These are phyloP conservation scores for Clavulina sp. DNA, from an alignment of 768 basidiomycete genomes.

Conservation along the genomic window DNA sequence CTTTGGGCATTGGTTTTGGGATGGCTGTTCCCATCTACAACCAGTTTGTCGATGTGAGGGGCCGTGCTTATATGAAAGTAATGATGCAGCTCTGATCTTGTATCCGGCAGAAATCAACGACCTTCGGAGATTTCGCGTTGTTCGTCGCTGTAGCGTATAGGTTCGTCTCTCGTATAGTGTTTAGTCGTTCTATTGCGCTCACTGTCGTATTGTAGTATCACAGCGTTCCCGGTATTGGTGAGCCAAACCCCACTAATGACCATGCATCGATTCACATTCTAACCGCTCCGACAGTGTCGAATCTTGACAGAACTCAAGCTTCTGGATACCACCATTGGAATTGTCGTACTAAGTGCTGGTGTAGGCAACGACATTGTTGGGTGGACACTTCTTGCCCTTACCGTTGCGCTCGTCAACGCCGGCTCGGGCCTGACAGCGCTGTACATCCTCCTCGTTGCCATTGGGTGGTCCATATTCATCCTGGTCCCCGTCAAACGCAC, in stretches of 20 bases:
- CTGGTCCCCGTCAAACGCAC: slow-evolving; percentile 44
- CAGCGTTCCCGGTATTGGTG: slow-evolving; percentile 48
- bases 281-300: slow-evolving; percentile 27
- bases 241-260: no score
- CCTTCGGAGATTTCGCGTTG: slow-evolving; percentile 12
- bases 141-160: not conserved
- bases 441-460: slow-evolving; percentile 13
- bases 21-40: slow-evolving; percentile 53
- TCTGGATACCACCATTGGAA: slow-evolving; percentile 79
- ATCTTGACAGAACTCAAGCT: slow-evolving; percentile 54
- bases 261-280: no score
- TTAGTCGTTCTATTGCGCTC: not conserved
- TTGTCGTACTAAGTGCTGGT: slow-evolving; percentile 73
- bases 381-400: slow-evolving; percentile 78
- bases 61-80: no score
- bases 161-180: not conserved
- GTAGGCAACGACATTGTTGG: slow-evolving; percentile 78
- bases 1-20: slow-evolving; percentile 71
- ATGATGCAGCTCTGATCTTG: no score
- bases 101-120: slow-evolving; percentile 28
- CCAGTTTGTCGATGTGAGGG: slow-evolving; percentile 51
- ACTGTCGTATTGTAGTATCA: slow-evolving; percentile 1
- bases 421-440: slow-evolving; percentile 38
- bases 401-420: slow-evolving; percentile 83
- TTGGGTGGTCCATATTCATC: slow-evolving; percentile 68